Evolutionary conservation across 345 rosid genomes (phyloP).

Genomic region (Euphorbia peplus): DNA sequence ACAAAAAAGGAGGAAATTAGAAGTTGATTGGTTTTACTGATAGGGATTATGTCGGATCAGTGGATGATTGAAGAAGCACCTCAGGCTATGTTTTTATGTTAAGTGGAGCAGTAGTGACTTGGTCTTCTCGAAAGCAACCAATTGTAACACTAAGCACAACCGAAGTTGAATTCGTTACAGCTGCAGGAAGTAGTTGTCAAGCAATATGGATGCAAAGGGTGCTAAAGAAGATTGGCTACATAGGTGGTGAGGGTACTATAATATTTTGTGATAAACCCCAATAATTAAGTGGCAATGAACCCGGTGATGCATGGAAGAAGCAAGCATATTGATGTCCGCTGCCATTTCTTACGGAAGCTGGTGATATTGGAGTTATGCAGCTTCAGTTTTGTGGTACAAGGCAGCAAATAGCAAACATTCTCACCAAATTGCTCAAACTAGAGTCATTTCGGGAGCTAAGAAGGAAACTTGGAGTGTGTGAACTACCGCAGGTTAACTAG

Average conservation of each 20-base stretch:
- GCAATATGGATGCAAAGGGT: too few species aligned
- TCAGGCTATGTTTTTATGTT: constrained; percentile 4
- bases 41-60: background rate
- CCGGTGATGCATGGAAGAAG: too few species aligned
- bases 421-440: background rate
- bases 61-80: background rate
- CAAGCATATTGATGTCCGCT: background rate
- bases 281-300: too few species aligned
- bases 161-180: background rate
- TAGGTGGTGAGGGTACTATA: background rate
- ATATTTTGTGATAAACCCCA: too few species aligned
- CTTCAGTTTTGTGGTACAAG: background rate
- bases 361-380: too few species aligned
- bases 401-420: background rate
- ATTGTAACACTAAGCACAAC: constrained; percentile 1
- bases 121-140: constrained; percentile 5
- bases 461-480: background rate
- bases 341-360: background rate
- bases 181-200: background rate
- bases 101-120: background rate
- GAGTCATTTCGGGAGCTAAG: background rate
- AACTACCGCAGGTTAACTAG: too few species aligned
- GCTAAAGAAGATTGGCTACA: background rate
- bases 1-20: background rate
- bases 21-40: background rate